Evolutionary conservation across 345 rosid genomes (phyloP).

Genomic region (Erucastrum elatum): DNA sequence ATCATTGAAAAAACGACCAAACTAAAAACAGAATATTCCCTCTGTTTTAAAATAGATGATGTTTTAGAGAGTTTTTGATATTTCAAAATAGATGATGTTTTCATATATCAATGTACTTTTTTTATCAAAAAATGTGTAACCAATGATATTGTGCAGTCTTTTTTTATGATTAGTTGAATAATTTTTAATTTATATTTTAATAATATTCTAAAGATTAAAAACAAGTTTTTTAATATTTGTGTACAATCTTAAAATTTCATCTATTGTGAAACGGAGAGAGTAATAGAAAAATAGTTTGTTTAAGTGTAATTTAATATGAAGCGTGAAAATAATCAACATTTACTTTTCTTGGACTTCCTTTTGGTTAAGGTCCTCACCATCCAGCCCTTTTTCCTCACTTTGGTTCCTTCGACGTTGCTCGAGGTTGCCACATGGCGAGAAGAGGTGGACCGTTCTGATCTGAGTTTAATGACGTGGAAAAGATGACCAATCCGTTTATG

Average conservation of each 20-base stretch:
- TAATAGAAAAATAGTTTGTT: background rate
- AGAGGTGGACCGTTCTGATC: slow-evolving; percentile 54
- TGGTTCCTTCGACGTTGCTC: slow-evolving; percentile 65
- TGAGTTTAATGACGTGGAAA: slow-evolving; percentile 73
- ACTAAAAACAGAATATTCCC: background rate
- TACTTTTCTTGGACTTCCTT: slow-evolving; percentile 56
- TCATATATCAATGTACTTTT: no score
- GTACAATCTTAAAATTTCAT: no score
- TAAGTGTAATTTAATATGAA: slow-evolving; percentile 4
- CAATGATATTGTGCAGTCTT: no score
- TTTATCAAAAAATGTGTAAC: no score
- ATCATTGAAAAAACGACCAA: slow-evolving; percentile 24
- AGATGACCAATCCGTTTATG: slow-evolving; percentile 79
- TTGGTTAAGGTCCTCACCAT: slow-evolving; percentile 70
- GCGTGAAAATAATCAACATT: slow-evolving; percentile 2
- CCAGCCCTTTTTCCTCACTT: slow-evolving; percentile 76
- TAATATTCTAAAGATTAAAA: no score
- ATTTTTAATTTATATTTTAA: no score
- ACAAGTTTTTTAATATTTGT: no score
- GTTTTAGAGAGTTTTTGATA: no score
- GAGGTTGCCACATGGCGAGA: slow-evolving; percentile 64
- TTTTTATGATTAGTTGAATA: no score
- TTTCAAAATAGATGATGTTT: no score
- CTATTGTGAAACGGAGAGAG: no score
- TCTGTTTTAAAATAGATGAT: no score